Base-by-base conservation (phyloP, 805 yeast species). In the Candida chauliodis region DNA sequence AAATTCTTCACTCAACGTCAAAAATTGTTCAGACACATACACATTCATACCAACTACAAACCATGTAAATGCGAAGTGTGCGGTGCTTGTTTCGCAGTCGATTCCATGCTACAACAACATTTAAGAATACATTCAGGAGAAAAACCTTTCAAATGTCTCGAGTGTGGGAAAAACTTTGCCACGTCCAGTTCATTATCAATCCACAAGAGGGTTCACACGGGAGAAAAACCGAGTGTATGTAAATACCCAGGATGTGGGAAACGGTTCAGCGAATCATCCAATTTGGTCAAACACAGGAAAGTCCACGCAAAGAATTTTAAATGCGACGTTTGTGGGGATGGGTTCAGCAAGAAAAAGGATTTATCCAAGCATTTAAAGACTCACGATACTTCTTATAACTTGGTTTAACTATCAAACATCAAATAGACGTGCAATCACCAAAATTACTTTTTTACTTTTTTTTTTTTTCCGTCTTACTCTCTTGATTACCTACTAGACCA, bases 41-140 rank as follows among this genome's bases (percentile, higher is more conserved):
- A 84, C 58, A 82, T 83, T 4, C 99, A 93, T 58, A 87, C 98
- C 0, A 79, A 82, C 42, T 79, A 83, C 56, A 80, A 82, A 55
- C 97, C 97, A 0, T 84, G 74, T 56, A 67, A 69, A 42, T 93
- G 99, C 61, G 52, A 63, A 0, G 55, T 72, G 0, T 93, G 99
- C 57, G 72, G 77, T 2, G 78, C 81, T 40, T 56, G 69, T 9
- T 89, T 91, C 59, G 85, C 95, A 4, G 86, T 84, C 30, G 86
- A 84, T 35, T 66, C 82, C 22, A 83, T 84, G 73, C 67, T 93
- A 30, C 72, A 73, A 30, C 96, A 88, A 59, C 99, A 93, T 59
- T 59, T 74, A 66, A 68, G 96, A 37, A 79, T 77, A 2, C 98
- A 91, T 57, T 79, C 91, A 1, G 96, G 96, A 2, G 97, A 89